phyloP scores from a whole-genome alignment of 495 filamentous ascomycete species.

The Penicillium parvum region DNA sequence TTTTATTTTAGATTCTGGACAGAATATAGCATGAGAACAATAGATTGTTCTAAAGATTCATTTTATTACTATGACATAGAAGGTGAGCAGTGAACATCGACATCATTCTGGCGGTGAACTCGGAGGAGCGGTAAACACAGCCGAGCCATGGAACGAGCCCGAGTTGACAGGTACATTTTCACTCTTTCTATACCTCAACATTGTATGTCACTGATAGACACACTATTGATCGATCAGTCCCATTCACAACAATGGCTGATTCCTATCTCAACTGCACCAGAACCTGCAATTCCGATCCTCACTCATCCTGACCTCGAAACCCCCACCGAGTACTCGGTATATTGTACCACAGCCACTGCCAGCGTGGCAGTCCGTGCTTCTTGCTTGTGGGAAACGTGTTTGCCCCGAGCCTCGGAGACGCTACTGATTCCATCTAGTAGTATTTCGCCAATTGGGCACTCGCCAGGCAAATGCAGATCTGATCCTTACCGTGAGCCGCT shows the following conservation, averaged over 20 bases:
- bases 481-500: slow-evolving; percentile 13
- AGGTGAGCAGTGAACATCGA: slow-evolving; percentile 10
- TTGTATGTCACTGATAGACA: no score
- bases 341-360: slow-evolving; percentile 18
- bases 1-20: not conserved
- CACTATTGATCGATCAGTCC: no score
- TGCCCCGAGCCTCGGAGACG: not conserved
- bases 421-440: slow-evolving; percentile 1
- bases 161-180: no score
- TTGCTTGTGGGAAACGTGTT: not conserved
- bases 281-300: slow-evolving; percentile 1
- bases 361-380: slow-evolving; percentile 25
- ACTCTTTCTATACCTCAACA: no score
- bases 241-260: no score
- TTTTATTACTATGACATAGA: not conserved
- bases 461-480: not conserved
- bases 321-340: slow-evolving; percentile 1
- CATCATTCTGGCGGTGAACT: slow-evolving; percentile 24
- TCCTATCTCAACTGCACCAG: no score
- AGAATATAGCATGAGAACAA: not conserved
- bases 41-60: not conserved
- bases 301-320: not conserved
- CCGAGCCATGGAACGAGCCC: slow-evolving; percentile 3
- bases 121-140: not conserved
- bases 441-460: slow-evolving; percentile 7